These are phyloP conservation scores for Exophiala sp. DNA, from an alignment of 2,329 filamentous ascomycete species.

Conservation along the genomic window DNA sequence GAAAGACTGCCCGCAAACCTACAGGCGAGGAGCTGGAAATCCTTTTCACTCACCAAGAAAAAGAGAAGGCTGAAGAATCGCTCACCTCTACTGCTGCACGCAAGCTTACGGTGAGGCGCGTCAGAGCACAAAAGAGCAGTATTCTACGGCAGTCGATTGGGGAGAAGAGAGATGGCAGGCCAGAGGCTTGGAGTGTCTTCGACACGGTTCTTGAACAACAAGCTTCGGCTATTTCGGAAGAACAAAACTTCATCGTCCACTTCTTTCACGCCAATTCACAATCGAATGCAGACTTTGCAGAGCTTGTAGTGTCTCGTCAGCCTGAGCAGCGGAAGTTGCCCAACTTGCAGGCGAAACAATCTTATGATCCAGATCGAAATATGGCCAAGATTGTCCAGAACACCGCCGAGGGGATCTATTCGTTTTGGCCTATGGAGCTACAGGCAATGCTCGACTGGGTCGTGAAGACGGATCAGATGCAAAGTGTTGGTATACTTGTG, in stretches of 20 bases:
- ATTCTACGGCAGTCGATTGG: slow-evolving; percentile 42
- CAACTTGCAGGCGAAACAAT: slow-evolving; percentile 68
- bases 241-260: slow-evolving; percentile 96
- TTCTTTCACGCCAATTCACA: slow-evolving; percentile 94
- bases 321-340: slow-evolving; percentile 68
- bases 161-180: slow-evolving; percentile 61
- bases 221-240: slow-evolving; percentile 77
- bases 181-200: slow-evolving; percentile 78
- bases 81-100: slow-evolving; percentile 70
- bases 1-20: slow-evolving; percentile 70
- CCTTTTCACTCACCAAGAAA: slow-evolving; percentile 86
- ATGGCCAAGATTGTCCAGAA: slow-evolving; percentile 81
- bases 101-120: slow-evolving; percentile 90
- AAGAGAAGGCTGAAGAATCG: slow-evolving; percentile 70
- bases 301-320: slow-evolving; percentile 64
- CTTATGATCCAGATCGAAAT: slow-evolving; percentile 84
- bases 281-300: slow-evolving; percentile 76
- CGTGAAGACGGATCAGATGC: slow-evolving; percentile 74
- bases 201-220: slow-evolving; percentile 75
- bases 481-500: slow-evolving; percentile 83
- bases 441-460: slow-evolving; percentile 81
- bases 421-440: slow-evolving; percentile 74
- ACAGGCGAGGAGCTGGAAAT: slow-evolving; percentile 75
- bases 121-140: slow-evolving; percentile 63
- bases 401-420: slow-evolving; percentile 84